A percentile compares a stretch with the other conserved stretches of the same genome.
These are phyloP conservation scores for Phytophthora tubulina DNA, from an alignment of 352 stramenopile species.

Conservation along the genomic window DNA sequence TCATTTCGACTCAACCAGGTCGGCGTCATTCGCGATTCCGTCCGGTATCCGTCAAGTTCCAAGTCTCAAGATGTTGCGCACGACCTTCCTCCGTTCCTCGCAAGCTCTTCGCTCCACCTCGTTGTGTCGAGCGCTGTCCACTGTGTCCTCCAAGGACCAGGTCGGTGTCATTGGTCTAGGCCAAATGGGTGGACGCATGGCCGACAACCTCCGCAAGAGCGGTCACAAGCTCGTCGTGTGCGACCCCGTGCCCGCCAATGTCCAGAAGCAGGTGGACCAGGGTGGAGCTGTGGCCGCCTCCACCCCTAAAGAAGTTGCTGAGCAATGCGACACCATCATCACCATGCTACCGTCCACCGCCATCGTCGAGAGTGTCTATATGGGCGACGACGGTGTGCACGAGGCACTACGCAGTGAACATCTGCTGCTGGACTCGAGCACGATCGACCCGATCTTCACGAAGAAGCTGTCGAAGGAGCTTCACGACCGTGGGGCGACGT, in stretches of 20 bases:
- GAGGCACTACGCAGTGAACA: slow-evolving; percentile 74
- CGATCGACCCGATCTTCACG: slow-evolving; percentile 94
- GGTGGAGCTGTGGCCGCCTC: slow-evolving; percentile 54
- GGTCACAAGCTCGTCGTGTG: slow-evolving; percentile 83
- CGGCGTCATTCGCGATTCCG: slow-evolving; percentile 31
- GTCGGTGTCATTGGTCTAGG: slow-evolving; percentile 94
- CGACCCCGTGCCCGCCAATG: slow-evolving; percentile 69
- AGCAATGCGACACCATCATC: slow-evolving; percentile 86
- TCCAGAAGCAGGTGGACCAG: slow-evolving; percentile 62
- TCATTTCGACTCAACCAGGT: neutral
- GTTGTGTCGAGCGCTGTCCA: slow-evolving; percentile 15
- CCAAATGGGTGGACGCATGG: slow-evolving; percentile 96
- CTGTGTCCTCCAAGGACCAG: slow-evolving; percentile 39
- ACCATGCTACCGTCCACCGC: slow-evolving; percentile 96
- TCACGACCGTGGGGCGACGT: slow-evolving; percentile 60
- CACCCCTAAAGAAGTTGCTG: slow-evolving; percentile 78
- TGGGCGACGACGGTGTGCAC: slow-evolving; percentile 77
- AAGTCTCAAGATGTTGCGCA: slow-evolving; percentile 22
- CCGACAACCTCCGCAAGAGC: slow-evolving; percentile 90
- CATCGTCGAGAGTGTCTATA: slow-evolving; percentile 88
- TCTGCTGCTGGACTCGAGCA: slow-evolving; percentile 96
- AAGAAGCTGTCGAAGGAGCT: slow-evolving; percentile 85
- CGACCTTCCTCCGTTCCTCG: slow-evolving; percentile 6
- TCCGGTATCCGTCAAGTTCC: slow-evolving; percentile 7
- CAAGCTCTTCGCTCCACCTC: slow-evolving; percentile 1